These are phyloP conservation scores for Boletus bicolor DNA, from an alignment of 768 basidiomycete species.

Conservation along the genomic window DNA sequence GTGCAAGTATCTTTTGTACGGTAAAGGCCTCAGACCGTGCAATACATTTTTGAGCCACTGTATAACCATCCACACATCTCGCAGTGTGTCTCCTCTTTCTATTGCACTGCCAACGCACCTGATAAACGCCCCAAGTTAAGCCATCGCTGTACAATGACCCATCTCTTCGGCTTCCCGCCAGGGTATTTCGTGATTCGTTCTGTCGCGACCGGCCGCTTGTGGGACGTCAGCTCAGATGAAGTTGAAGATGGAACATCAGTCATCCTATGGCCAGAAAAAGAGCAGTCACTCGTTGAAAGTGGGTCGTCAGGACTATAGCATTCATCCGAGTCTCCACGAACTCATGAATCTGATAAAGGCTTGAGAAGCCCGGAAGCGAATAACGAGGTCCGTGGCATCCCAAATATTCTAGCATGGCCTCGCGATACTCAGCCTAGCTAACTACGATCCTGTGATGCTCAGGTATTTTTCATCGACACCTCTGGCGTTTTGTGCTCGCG, in stretches of 20 bases:
- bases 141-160: conserved; percentile 4
- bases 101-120: neutral
- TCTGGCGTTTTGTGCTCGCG: conserved; percentile 75
- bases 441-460: neutral
- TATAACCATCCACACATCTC: no score
- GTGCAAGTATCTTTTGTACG: neutral
- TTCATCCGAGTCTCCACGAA: neutral
- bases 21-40: no score
- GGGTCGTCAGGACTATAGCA: conserved; percentile 16
- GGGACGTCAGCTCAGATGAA: conserved; percentile 34
- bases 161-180: conserved; percentile 34
- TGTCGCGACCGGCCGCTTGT: conserved; percentile 33
- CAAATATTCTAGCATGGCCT: neutral
- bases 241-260: conserved; percentile 43
- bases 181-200: conserved; percentile 42
- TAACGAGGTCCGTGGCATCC: conserved; percentile 56
- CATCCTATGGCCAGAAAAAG: conserved; percentile 69
- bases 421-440: neutral
- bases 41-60: no score
- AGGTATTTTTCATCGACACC: conserved; percentile 85
- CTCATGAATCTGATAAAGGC: conserved; percentile 37
- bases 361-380: conserved; percentile 65
- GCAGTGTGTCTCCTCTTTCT: neutral
- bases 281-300: conserved; percentile 78
- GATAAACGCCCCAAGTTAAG: neutral